Percentiles rank a stretch among this genome's conserved stretches.
These are phyloP conservation scores for Collybiopsis luxurians DNA, from an alignment of 768 basidiomycete genomes.

Conservation along the genomic window DNA sequence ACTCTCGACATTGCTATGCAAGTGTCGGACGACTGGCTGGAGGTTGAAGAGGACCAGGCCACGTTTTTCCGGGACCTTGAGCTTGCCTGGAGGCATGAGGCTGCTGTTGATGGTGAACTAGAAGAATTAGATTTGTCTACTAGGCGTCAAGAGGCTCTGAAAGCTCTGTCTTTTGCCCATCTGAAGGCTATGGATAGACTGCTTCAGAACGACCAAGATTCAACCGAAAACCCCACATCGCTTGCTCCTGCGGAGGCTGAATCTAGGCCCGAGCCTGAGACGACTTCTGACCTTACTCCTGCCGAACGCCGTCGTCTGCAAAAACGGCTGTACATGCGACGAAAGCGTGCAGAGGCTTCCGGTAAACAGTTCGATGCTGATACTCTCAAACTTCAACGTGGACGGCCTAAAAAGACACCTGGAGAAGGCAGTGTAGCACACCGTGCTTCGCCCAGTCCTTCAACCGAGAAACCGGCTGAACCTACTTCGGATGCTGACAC, in stretches of 20 bases:
- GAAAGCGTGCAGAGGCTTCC: slow-evolving; percentile 52
- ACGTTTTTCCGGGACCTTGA: slow-evolving; percentile 17
- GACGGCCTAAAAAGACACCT: slow-evolving; percentile 25
- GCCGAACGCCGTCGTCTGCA: slow-evolving; percentile 49
- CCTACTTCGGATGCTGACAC: not conserved
- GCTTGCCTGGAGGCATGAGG: slow-evolving; percentile 6
- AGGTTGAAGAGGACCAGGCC: slow-evolving; percentile 31
- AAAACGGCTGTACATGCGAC: slow-evolving; percentile 73
- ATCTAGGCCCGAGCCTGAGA: not conserved
- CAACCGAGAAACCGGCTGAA: slow-evolving; percentile 5
- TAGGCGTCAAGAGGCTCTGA: slow-evolving; percentile 9
- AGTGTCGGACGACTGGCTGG: slow-evolving; percentile 32
- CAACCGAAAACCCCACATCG: not conserved
- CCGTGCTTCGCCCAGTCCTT: not conserved
- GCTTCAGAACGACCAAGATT: not conserved
- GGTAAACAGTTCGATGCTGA: slow-evolving; percentile 32
- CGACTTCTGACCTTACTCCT: slow-evolving; percentile 36
- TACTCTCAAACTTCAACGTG: slow-evolving; percentile 32
- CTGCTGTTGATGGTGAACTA: not conserved
- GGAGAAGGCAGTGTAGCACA: slow-evolving; percentile 15
- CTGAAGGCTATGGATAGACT: slow-evolving; percentile 22
- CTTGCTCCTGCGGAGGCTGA: not conserved
- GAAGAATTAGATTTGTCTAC: not conserved
- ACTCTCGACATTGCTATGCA: slow-evolving; percentile 28
- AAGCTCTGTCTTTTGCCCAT: slow-evolving; percentile 19